Evolutionary conservation across 148 eudicot genomes (phyloP).

Genomic region (Drosera capensis): DNA sequence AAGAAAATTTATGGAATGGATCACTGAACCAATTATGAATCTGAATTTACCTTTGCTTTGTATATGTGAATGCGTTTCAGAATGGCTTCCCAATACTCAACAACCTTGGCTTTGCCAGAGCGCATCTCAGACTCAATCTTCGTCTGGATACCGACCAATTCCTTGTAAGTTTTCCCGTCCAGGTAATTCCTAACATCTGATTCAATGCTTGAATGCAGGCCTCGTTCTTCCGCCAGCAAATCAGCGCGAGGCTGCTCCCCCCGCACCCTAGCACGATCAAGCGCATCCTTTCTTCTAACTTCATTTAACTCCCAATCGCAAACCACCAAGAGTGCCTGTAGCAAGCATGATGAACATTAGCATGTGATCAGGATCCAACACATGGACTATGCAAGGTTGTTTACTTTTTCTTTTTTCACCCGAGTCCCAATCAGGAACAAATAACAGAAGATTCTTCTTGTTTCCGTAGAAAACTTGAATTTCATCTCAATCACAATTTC

Average conservation of each 20-base stretch:
- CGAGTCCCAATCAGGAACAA: no score
- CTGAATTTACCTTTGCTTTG: constrained; percentile 67
- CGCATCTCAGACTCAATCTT: constrained; percentile 90
- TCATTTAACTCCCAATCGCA: constrained; percentile 89
- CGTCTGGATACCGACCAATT: constrained; percentile 44
- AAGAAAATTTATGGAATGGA: background rate
- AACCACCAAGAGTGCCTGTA: constrained; percentile 74
- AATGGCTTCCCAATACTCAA: constrained; percentile 96
- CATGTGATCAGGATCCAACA: background rate
- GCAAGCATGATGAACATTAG: constrained; percentile 1
- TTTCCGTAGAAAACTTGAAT: no score
- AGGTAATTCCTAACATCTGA: constrained; percentile 60
- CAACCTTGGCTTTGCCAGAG: constrained; percentile 92
- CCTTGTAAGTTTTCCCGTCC: constrained; percentile 58
- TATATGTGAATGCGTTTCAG: constrained; percentile 83
- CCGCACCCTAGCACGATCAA: constrained; percentile 10
- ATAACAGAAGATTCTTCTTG: no score
- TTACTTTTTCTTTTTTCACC: no score
- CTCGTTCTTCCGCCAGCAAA: constrained; percentile 65
- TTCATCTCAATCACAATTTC: no score
- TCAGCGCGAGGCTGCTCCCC: constrained; percentile 12
- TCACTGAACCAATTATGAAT: background rate
- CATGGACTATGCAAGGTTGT: no score
- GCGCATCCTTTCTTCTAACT: constrained; percentile 63
- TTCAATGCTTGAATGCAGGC: constrained; percentile 79